Evolutionary conservation across 805 yeast genomes (phyloP).

Genomic region (Candida odintsovae): DNA sequence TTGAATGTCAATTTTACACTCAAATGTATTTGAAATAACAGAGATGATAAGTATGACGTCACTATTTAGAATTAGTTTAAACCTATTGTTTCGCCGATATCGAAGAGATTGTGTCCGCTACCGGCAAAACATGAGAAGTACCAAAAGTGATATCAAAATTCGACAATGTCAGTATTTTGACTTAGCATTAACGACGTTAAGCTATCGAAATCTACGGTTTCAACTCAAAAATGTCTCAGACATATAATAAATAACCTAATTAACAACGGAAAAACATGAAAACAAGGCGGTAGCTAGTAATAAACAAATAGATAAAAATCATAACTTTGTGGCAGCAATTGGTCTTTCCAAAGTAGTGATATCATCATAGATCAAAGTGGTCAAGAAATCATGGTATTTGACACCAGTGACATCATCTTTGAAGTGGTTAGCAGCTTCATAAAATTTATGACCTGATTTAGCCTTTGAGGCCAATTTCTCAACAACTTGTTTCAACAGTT

Average conservation of each 20-base stretch:
- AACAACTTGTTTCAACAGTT: slow-evolving; percentile 58
- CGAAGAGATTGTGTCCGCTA: too few relatives aligned
- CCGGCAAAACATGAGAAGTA: too few relatives aligned
- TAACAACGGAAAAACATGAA: too few relatives aligned
- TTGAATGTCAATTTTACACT: too few relatives aligned
- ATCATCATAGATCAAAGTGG: slow-evolving; percentile 71
- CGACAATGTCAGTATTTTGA: too few relatives aligned
- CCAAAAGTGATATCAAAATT: too few relatives aligned
- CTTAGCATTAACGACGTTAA: background rate
- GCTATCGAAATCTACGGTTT: background rate
- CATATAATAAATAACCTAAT: background rate
- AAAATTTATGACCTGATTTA: slow-evolving; percentile 60
- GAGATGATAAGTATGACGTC: too few relatives aligned
- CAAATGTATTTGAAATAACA: too few relatives aligned
- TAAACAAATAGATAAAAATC: too few relatives aligned
- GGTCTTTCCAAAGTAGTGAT: slow-evolving; percentile 41
- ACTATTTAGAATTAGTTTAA: too few relatives aligned
- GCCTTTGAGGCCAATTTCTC: slow-evolving; percentile 42
- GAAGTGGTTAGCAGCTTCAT: slow-evolving; percentile 63
- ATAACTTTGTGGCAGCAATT: background rate
- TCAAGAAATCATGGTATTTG: slow-evolving; percentile 70
- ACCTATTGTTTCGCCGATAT: too few relatives aligned
- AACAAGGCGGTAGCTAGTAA: too few relatives aligned
- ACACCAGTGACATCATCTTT: slow-evolving; percentile 69
- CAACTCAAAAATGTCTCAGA: background rate